Evolutionary conservation across 371 early-diverging fungal species (phyloP).

Genomic region (Zychaea mexicana): DNA sequence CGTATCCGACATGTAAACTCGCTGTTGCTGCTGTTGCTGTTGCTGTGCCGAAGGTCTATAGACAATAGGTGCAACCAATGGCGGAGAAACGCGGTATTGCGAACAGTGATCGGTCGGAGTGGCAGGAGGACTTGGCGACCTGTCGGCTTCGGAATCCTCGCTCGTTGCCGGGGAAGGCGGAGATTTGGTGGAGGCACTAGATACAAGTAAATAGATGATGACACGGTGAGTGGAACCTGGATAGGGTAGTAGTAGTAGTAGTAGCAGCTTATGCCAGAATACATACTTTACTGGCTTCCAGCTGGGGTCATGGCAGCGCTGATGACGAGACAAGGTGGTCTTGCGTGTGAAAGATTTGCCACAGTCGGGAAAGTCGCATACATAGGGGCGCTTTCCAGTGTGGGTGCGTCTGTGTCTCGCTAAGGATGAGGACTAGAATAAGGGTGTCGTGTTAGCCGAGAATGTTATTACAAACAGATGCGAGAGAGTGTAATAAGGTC

Average conservation of each 20-base stretch:
- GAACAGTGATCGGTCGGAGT: constrained; percentile 24
- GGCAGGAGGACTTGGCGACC: constrained; percentile 31
- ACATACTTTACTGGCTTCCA: constrained; percentile 24
- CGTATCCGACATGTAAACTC: neutral
- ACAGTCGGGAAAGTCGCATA: constrained; percentile 43
- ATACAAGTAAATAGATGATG: neutral
- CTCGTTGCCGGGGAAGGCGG: constrained; percentile 29
- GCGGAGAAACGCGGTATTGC: constrained; percentile 19
- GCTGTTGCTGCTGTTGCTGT: constrained; percentile 7
- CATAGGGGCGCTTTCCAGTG: constrained; percentile 43
- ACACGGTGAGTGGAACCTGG: neutral
- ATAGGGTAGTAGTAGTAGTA: neutral
- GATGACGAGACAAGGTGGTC: constrained; percentile 65
- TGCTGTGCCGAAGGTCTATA: constrained; percentile 13
- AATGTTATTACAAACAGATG: neutral
- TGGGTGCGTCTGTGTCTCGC: constrained; percentile 46
- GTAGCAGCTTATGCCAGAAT: neutral
- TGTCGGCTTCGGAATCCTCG: constrained; percentile 39
- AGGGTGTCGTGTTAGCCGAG: constrained; percentile 7
- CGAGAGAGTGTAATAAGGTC: neutral
- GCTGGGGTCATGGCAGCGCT: constrained; percentile 40
- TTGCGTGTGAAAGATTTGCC: constrained; percentile 62
- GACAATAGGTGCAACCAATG: constrained; percentile 21
- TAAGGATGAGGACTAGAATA: constrained; percentile 37
- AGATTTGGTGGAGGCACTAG: constrained; percentile 12